A percentile compares a stretch with the other conserved stretches of the same genome.
phyloP scores from a whole-genome alignment of 768 basidiomycete species.

The Trametes punicea region DNA sequence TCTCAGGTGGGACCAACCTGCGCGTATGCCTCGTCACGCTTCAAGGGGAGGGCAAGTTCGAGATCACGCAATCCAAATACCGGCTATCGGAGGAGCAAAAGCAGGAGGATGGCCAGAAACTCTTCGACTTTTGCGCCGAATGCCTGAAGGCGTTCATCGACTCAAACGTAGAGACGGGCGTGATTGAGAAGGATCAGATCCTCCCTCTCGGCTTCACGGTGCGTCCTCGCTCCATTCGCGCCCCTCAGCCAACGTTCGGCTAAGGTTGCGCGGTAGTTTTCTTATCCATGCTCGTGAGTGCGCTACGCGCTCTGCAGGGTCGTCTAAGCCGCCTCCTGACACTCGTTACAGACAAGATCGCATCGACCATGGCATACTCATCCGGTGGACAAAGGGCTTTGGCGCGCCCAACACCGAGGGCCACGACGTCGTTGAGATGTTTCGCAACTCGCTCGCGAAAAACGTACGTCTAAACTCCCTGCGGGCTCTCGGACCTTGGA shows the following conservation, averaged over 20 bases:
- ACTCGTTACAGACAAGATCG: constrained; percentile 65
- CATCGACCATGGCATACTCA: constrained; percentile 92
- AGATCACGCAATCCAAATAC: constrained; percentile 97
- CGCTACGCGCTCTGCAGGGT: neutral
- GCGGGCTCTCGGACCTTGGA: neutral
- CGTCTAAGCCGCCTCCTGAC: neutral
- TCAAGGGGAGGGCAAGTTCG: constrained; percentile 92
- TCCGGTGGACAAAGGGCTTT: constrained; percentile 99
- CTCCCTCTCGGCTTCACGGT: constrained; percentile 94
- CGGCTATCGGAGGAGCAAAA: constrained; percentile 97
- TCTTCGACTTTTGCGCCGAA: constrained; percentile 98
- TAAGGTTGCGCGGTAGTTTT: constrained; percentile 56
- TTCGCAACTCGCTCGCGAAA: constrained; percentile 75
- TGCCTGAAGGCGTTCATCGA: constrained; percentile 87
- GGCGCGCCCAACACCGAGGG: constrained; percentile 91
- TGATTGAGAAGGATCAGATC: constrained; percentile 48
- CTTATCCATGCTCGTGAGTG: constrained; percentile 89
- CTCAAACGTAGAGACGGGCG: constrained; percentile 57
- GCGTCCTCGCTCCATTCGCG: constrained; percentile 32
- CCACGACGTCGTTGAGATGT: constrained; percentile 90
- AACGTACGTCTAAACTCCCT: constrained; percentile 45
- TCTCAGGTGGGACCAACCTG: constrained; percentile 88
- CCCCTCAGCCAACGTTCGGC: neutral
- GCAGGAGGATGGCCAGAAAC: constrained; percentile 90
- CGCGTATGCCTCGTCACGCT: constrained; percentile 95